Evolutionary conservation across 139 green algal genomes (phyloP).

Genomic region (Chlorokybus atmophyticus): DNA sequence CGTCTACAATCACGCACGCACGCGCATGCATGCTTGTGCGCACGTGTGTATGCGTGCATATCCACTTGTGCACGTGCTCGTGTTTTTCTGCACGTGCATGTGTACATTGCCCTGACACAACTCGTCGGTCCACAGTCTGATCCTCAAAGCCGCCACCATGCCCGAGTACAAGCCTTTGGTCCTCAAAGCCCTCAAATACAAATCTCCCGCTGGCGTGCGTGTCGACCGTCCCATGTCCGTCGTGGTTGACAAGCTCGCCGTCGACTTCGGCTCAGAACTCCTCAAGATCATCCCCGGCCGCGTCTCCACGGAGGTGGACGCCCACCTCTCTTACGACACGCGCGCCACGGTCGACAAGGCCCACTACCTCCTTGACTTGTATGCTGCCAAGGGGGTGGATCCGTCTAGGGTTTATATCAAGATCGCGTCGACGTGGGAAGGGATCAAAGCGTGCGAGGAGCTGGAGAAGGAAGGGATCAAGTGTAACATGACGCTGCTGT

Average conservation of each 20-base stretch:
- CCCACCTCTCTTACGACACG: conserved; percentile 5
- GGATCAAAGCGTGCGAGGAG: conserved; percentile 61
- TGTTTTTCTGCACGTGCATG: too few relatives aligned
- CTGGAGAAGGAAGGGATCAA: conserved; percentile 69
- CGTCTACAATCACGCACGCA: too few relatives aligned
- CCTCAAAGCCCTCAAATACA: neutral
- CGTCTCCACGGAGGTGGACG: conserved; percentile 10
- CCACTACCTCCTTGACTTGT: conserved; percentile 53
- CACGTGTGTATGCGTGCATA: too few relatives aligned
- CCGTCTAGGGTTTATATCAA: conserved; percentile 48
- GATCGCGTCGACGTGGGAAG: conserved; percentile 75
- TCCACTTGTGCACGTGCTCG: too few relatives aligned
- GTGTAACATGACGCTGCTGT: conserved; percentile 85
- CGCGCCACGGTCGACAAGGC: neutral
- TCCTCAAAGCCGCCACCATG: conserved; percentile 2
- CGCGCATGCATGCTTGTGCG: too few relatives aligned
- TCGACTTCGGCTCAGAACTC: conserved; percentile 6
- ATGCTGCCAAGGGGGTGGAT: conserved; percentile 38
- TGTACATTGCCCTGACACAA: too few relatives aligned
- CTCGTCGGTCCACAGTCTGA: neutral
- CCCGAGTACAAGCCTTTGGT: neutral
- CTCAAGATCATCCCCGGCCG: conserved; percentile 7
- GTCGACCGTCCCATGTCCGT: neutral
- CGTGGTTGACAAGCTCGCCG: conserved; percentile 4
- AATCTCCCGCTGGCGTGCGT: too few relatives aligned